phyloP scores from a whole-genome alignment of 225 moss, liverwort and hornwort genomes.

The Pleurozium schreberi region DNA sequence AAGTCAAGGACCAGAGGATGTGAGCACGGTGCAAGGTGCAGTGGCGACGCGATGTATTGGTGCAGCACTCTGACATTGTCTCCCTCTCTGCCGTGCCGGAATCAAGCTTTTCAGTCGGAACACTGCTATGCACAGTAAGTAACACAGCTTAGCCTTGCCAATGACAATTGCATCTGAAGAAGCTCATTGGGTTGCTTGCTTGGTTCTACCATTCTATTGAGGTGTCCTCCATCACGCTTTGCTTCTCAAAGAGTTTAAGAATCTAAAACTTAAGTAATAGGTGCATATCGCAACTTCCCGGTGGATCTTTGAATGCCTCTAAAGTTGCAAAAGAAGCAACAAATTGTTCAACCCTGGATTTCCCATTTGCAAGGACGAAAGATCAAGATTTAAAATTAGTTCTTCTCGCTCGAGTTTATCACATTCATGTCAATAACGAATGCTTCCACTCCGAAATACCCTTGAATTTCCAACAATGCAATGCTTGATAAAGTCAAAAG shows the following conservation, averaged over 20 bases:
- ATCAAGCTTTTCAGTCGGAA: neutral
- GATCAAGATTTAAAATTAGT: too few species aligned
- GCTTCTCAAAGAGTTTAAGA: neutral
- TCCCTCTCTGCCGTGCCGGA: neutral
- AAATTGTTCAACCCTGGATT: too few species aligned
- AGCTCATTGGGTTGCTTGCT: neutral
- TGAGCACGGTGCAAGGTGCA: neutral
- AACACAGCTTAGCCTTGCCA: neutral
- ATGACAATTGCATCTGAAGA: neutral
- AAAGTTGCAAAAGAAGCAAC: too few species aligned
- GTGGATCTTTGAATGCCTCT: too few species aligned
- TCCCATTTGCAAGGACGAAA: too few species aligned
- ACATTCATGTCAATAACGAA: neutral
- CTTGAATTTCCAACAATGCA: too few species aligned
- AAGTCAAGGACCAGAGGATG: neutral
- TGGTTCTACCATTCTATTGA: neutral
- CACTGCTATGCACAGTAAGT: constrained; percentile 23
- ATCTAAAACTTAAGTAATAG: neutral
- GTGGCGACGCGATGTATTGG: constrained; percentile 11
- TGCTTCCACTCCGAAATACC: too few species aligned
- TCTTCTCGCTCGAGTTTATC: too few species aligned
- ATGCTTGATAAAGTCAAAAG: neutral
- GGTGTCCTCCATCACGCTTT: neutral
- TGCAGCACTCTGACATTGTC: neutral
- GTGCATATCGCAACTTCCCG: too few species aligned